phyloP scores from a whole-genome alignment of 2,329 filamentous ascomycete genomes.

The Penicillium italicum region DNA sequence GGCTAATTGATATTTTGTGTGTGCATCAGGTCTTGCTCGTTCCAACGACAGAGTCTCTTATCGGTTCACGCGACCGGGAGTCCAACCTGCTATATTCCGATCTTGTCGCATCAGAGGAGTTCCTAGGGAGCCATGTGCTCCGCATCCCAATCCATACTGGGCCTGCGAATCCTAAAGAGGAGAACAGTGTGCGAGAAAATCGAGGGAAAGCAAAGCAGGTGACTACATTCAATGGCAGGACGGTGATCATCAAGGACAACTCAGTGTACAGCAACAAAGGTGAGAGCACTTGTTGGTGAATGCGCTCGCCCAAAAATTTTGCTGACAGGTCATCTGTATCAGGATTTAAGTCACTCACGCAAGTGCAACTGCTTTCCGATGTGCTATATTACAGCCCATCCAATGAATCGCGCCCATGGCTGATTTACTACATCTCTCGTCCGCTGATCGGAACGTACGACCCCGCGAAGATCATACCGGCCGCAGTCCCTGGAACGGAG shows the following conservation, averaged over 20 bases:
- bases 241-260: conserved; percentile 89
- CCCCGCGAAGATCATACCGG: conserved; percentile 66
- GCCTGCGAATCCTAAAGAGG: conserved; percentile 49
- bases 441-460: conserved; percentile 83
- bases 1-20: conserved; percentile 8
- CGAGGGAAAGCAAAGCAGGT: conserved; percentile 93
- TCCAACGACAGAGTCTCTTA: conserved; percentile 85
- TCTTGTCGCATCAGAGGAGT: conserved; percentile 84
- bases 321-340: conserved; percentile 6
- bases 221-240: conserved; percentile 85
- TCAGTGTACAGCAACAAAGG: conserved; percentile 96
- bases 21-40: conserved; percentile 73
- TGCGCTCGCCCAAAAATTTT: conserved; percentile 11
- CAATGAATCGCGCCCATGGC: conserved; percentile 88
- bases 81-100: conserved; percentile 73
- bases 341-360: conserved; percentile 90
- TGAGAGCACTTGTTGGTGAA: conserved; percentile 38
- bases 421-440: conserved; percentile 91
- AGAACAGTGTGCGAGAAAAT: conserved; percentile 72
- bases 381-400: conserved; percentile 82
- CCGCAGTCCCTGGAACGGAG: conserved; percentile 51
- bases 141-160: conserved; percentile 64
- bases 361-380: conserved; percentile 82
- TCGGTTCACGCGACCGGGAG: conserved; percentile 83
- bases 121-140: conserved; percentile 93